phyloP scores from a whole-genome alignment of 2,329 filamentous ascomycete species.

The Aspergillus sp. region DNA sequence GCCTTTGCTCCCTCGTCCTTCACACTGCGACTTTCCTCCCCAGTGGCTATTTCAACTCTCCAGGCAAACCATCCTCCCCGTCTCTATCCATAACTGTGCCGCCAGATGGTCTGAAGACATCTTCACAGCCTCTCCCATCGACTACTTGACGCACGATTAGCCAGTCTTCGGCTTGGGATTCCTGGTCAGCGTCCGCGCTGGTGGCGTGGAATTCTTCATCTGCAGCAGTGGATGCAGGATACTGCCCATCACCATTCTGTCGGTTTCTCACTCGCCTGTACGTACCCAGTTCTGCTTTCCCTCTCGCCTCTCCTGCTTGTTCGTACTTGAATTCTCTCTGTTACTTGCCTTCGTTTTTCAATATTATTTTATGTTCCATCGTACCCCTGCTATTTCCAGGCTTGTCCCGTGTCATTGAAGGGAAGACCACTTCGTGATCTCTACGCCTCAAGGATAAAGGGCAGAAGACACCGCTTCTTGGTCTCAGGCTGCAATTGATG shows the following conservation, averaged over 20 bases:
- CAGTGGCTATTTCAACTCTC: background rate
- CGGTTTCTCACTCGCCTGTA: constrained; percentile 20
- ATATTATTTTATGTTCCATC: background rate
- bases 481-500: background rate
- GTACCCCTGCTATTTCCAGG: background rate
- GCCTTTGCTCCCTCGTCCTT: constrained; percentile 19
- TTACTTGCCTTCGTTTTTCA: constrained; percentile 7
- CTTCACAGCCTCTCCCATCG: background rate
- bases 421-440: background rate
- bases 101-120: background rate
- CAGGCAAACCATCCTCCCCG: background rate
- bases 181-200: constrained; percentile 16
- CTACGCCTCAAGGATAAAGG: background rate
- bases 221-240: constrained; percentile 22
- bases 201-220: constrained; percentile 14
- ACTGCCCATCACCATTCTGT: constrained; percentile 11
- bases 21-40: background rate
- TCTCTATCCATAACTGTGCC: background rate
- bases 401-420: background rate
- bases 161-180: background rate
- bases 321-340: background rate
- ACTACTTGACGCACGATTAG: constrained; percentile 14
- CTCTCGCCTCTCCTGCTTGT: background rate
- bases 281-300: constrained; percentile 3
- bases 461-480: background rate